Evolutionary conservation across 2,329 filamentous ascomycete species (phyloP).

Genomic region (Hymenoscyphus occultus): DNA sequence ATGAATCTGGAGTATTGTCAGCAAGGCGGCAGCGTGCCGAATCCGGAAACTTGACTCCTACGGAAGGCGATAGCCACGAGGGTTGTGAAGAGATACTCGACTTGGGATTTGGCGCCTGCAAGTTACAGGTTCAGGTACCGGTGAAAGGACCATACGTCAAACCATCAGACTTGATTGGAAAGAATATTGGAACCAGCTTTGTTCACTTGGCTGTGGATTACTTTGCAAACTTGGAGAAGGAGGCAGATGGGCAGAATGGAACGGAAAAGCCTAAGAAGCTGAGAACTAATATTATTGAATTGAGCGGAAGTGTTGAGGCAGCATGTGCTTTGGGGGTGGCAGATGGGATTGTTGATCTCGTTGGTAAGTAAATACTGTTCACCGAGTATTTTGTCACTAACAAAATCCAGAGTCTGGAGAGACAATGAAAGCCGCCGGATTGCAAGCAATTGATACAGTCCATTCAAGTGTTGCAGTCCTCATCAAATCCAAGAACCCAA

Average conservation of each 20-base stretch:
- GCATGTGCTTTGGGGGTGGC: slow-evolving; percentile 94
- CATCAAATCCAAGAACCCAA: slow-evolving; percentile 83
- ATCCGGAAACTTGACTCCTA: slow-evolving; percentile 44
- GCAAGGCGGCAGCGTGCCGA: slow-evolving; percentile 48
- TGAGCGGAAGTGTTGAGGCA: slow-evolving; percentile 95
- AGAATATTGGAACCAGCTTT: slow-evolving; percentile 95
- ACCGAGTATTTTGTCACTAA: slow-evolving; percentile 19
- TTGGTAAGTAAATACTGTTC: slow-evolving; percentile 59
- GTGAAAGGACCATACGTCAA: slow-evolving; percentile 71
- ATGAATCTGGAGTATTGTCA: slow-evolving; percentile 63
- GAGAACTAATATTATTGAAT: slow-evolving; percentile 85
- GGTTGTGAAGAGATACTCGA: slow-evolving; percentile 81
- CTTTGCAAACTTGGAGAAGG: slow-evolving; percentile 73
- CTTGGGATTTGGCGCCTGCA: slow-evolving; percentile 85
- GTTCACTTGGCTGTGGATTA: slow-evolving; percentile 79
- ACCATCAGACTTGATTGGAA: slow-evolving; percentile 78
- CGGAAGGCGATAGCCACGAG: slow-evolving; percentile 42
- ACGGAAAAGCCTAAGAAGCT: slow-evolving; percentile 50
- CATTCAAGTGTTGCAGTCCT: slow-evolving; percentile 83
- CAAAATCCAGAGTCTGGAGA: slow-evolving; percentile 80
- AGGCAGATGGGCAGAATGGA: slow-evolving; percentile 39
- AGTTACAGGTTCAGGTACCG: slow-evolving; percentile 94
- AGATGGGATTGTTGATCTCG: slow-evolving; percentile 95
- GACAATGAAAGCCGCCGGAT: slow-evolving; percentile 93
- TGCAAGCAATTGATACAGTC: slow-evolving; percentile 93